Evolutionary conservation across 2,329 filamentous ascomycete species (phyloP).

Genomic region (Colletotrichum sp.): DNA sequence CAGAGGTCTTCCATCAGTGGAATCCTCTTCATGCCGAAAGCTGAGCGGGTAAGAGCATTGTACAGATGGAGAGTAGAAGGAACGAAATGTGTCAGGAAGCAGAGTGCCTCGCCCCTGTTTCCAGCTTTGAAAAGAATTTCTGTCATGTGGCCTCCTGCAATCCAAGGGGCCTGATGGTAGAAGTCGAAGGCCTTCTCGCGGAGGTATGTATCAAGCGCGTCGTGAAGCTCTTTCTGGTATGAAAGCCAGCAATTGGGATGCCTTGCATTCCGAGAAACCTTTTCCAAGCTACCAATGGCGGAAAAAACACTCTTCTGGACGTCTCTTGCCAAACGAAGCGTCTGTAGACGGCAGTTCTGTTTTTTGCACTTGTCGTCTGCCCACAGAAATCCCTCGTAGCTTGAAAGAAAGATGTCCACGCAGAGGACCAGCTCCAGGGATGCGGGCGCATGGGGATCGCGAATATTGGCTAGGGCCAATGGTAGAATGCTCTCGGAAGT

Average conservation of each 20-base stretch:
- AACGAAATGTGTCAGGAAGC: too few species aligned
- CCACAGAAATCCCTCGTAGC: not conserved
- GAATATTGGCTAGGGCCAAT: accelerated
- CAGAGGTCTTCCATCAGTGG: too few species aligned
- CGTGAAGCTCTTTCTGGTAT: not conserved
- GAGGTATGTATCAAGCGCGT: not conserved
- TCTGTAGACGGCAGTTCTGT: not conserved
- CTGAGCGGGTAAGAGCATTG: too few species aligned
- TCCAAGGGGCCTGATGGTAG: not conserved
- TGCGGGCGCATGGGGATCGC: not conserved
- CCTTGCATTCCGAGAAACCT: not conserved
- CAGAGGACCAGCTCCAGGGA: not conserved
- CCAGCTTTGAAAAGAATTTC: too few species aligned
- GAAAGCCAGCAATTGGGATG: not conserved
- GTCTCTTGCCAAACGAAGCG: not conserved
- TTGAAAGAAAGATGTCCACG: not conserved
- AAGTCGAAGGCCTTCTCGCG: not conserved
- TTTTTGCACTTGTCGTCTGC: not conserved
- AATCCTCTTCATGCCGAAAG: too few species aligned
- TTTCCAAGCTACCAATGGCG: not conserved
- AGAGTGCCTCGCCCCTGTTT: accelerated
- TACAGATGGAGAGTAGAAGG: too few species aligned
- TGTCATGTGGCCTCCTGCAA: too few species aligned
- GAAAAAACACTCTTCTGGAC: not conserved
- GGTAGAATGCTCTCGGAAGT: not conserved